A percentile compares a stretch with the other conserved stretches of the same genome.
These are phyloP conservation scores for Fusarium siculi DNA, from an alignment of 2,329 filamentous ascomycete species.

Conservation along the genomic window DNA sequence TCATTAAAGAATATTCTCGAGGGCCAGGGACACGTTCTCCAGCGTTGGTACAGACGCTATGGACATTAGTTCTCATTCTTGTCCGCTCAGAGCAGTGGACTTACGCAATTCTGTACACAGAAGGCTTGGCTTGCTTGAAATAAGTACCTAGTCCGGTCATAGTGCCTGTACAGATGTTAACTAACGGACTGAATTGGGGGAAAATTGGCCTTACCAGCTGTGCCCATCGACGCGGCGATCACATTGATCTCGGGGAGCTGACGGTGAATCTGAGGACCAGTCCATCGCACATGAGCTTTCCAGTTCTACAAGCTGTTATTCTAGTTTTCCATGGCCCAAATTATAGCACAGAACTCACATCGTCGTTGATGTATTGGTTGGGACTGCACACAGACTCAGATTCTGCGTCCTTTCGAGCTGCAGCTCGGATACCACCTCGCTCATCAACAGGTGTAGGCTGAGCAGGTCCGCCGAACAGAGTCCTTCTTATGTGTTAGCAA, in stretches of 20 bases:
- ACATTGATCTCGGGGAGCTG: conserved; percentile 67
- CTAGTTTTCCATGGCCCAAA: neutral
- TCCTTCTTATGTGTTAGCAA: conserved; percentile 35
- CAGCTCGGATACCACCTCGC: conserved; percentile 47
- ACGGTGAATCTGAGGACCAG: conserved; percentile 66
- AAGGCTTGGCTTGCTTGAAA: conserved; percentile 62
- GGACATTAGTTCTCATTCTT: conserved; percentile 5
- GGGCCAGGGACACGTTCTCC: conserved; percentile 69
- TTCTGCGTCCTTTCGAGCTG: conserved; percentile 46
- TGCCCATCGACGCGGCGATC: conserved; percentile 67
- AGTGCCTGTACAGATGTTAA: conserved; percentile 45
- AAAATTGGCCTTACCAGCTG: conserved; percentile 42
- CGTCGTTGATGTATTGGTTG: conserved; percentile 50
- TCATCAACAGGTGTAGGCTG: conserved; percentile 49
- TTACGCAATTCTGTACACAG: conserved; percentile 53
- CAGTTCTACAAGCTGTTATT: conserved; percentile 55
- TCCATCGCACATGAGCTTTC: conserved; percentile 67
- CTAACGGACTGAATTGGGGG: neutral
- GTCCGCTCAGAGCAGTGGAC: neutral
- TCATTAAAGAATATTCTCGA: conserved; percentile 61
- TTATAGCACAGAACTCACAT: conserved; percentile 29
- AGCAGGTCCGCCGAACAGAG: conserved; percentile 48
- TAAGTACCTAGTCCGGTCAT: conserved; percentile 62
- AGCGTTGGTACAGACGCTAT: conserved; percentile 65
- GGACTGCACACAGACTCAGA: conserved; percentile 45